Percentiles rank a stretch among this genome's conserved stretches.
Evolutionary conservation across 257 asterid species (phyloP).

Genomic region (Solanum sitiens): DNA sequence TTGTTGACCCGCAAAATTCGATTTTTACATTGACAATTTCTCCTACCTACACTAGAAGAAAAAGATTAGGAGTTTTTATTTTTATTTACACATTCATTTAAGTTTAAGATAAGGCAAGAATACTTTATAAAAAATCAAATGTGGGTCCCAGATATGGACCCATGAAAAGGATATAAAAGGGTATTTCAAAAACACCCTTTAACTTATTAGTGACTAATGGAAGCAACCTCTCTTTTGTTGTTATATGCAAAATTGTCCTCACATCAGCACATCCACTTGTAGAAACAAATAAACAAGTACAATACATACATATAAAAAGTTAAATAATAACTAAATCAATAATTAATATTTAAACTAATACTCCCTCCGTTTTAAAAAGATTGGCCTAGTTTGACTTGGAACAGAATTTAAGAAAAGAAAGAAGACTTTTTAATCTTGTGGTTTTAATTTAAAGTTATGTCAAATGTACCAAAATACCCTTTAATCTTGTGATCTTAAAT

Average conservation of each 20-base stretch:
- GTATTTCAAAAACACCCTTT: background rate
- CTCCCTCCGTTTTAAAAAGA: too few species aligned
- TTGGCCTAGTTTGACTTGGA: too few species aligned
- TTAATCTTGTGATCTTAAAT: too few species aligned
- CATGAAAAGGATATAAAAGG: background rate
- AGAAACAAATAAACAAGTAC: accelerated
- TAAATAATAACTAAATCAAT: too few species aligned
- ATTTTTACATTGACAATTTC: background rate
- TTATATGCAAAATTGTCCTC: background rate
- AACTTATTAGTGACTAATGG: background rate
- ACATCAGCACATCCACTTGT: background rate
- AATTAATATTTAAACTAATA: too few species aligned
- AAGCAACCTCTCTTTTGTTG: background rate
- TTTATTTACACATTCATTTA: background rate
- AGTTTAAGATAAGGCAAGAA: background rate
- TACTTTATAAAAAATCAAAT: background rate
- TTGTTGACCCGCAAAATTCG: background rate
- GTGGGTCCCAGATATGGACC: background rate
- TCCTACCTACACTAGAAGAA: background rate
- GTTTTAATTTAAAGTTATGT: too few species aligned
- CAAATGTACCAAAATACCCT: too few species aligned
- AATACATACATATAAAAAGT: too few species aligned
- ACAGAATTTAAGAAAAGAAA: too few species aligned
- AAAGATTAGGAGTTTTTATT: background rate
- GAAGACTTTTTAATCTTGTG: too few species aligned